Conservation (phyloP, 2,329 filamentous ascomycete species). For the Fusarium caatingaense region DNA sequence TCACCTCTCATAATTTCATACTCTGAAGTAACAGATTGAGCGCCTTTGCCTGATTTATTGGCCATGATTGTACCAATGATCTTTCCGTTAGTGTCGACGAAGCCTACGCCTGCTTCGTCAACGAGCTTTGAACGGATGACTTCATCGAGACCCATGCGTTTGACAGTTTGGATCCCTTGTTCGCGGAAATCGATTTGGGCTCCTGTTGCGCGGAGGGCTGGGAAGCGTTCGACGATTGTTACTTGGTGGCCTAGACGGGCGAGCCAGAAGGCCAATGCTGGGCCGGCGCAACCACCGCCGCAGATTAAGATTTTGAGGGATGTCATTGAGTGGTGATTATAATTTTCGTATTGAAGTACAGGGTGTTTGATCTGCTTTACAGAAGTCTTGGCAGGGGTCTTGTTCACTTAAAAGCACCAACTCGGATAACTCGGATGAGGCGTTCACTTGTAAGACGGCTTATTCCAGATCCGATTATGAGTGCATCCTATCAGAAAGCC, state of each 20-base stretch:
- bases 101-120: slow-evolving; percentile 18
- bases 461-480: neutral
- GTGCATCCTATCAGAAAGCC: neutral
- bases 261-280: slow-evolving; percentile 49
- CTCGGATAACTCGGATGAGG: neutral
- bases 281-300: slow-evolving; percentile 51
- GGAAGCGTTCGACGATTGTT: slow-evolving; percentile 55
- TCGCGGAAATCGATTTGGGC: slow-evolving; percentile 34
- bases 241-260: slow-evolving; percentile 47
- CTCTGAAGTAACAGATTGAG: slow-evolving; percentile 58
- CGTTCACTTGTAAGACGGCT: neutral
- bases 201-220: slow-evolving; percentile 21
- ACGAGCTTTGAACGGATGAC: slow-evolving; percentile 10
- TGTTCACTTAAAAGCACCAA: neutral
- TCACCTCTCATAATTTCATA: slow-evolving; percentile 68
- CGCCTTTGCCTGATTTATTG: slow-evolving; percentile 34
- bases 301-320: slow-evolving; percentile 43
- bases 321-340: slow-evolving; percentile 3
- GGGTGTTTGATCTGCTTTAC: neutral
- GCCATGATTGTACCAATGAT: slow-evolving; percentile 23
- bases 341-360: neutral
- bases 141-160: slow-evolving; percentile 16
- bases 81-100: slow-evolving; percentile 11
- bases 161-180: slow-evolving; percentile 26
- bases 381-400: neutral